Base-by-base conservation (phyloP, 768 basidiomycete species). In the Holtermannia corniformis region DNA sequence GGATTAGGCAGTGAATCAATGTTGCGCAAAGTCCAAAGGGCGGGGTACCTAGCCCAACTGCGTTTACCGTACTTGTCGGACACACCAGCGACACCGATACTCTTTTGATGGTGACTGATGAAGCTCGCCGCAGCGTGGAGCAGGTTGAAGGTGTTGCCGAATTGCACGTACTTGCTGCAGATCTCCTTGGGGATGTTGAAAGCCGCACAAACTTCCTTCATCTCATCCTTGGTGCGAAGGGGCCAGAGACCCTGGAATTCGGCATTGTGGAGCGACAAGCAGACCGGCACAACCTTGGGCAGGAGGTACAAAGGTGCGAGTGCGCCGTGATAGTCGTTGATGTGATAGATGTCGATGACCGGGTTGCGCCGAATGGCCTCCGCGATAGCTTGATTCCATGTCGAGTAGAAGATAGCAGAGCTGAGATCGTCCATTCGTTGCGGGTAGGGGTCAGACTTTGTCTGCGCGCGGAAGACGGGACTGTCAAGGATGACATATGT, bases 161-260 rank as follows among this genome's bases (percentile, higher is more conserved):
- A 95, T 73, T 95, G 91, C 42, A 95, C 88, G 67, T 95, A 95
- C 63, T 92, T 92, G 49, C 85, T 87, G 76, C 91, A 95, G 65
- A 88, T 79, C 66, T 92, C 90, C 74, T 93, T 93, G 77, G 86
- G 86, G 72, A 95, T 87, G 73, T 93, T 93, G 80, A 95, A 95
- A 2, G 91, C 91, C 2, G 91, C 92, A 71, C 91, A 95, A 44
- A 95, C 91, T 72, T 95, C 91, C 76, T 89, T 92, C 89, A 92
- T 91, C 72, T 95, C 91, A 67, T 92, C 90, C 76, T 93, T 93
- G 32, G 91, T 95, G 44, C 91, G 85, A 22, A 95, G 79, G 4
- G 91, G 71, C 91, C 91, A 93, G 22, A 92, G 79, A 74, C 91
- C 91, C 70, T 95, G 91, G 79, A 95, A 95, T 73, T 95, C 91